Conservation (phyloP, 1,284 basidiomycete genomes). For the Vanrija sp. region DNA sequence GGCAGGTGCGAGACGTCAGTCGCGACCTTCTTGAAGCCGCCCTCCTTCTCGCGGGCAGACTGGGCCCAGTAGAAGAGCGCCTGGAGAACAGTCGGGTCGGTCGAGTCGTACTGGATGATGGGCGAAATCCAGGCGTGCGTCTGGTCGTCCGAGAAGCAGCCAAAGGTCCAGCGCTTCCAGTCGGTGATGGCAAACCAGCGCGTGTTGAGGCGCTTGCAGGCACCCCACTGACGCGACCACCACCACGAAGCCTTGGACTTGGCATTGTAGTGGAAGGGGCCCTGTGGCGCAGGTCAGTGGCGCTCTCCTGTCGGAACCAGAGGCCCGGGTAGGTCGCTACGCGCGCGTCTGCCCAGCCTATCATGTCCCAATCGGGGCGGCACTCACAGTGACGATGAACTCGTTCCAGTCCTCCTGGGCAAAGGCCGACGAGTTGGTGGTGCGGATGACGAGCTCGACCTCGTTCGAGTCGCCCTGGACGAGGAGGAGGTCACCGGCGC, state of each 20-base stretch:
- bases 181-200: conserved; percentile 49
- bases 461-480: conserved; percentile 37
- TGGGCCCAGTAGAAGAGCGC: conserved; percentile 46
- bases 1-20: conserved; percentile 35
- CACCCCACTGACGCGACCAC: conserved; percentile 47
- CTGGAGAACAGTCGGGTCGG: conserved; percentile 39
- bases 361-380: no score
- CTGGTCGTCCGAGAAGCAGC: conserved; percentile 42
- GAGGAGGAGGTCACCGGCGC: conserved; percentile 49
- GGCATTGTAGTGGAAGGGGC: conserved; percentile 48
- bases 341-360: no score
- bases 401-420: conserved; percentile 47
- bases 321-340: no score
- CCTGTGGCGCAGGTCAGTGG: conserved; percentile 16
- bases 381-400: conserved; percentile 41
- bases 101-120: conserved; percentile 30
- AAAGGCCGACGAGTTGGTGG: conserved; percentile 48
- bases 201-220: conserved; percentile 43
- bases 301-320: no score
- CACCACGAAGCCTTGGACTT: conserved; percentile 51
- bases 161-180: conserved; percentile 50
- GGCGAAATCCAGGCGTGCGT: conserved; percentile 42
- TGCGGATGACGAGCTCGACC: conserved; percentile 46
- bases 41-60: conserved; percentile 21
- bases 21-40: conserved; percentile 4